Percentiles rank a stretch among this genome's conserved stretches.
Evolutionary conservation across 1,139 yeast genomes (phyloP).

Genomic region (Schwanniomyces etchellsii): DNA sequence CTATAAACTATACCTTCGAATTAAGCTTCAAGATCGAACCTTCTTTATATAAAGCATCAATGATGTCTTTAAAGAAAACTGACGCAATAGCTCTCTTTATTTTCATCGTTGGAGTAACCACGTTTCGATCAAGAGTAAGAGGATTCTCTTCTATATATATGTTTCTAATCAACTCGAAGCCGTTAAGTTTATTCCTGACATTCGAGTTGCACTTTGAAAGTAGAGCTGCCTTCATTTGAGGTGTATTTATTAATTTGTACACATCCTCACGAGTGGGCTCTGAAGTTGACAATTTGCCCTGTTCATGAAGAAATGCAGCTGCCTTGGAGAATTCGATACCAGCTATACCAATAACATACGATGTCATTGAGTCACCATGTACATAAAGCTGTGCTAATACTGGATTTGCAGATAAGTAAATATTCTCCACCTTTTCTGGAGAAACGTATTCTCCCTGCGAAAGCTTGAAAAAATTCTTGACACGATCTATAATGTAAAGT

Average conservation of each 20-base stretch:
- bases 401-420: slow-evolving; percentile 24
- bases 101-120: slow-evolving; percentile 37
- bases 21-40: slow-evolving; percentile 12
- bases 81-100: slow-evolving; percentile 27
- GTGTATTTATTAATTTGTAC: slow-evolving; percentile 9
- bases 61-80: slow-evolving; percentile 12
- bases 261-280: slow-evolving; percentile 11
- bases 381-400: slow-evolving; percentile 23
- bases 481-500: slow-evolving; percentile 29
- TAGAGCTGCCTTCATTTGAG: slow-evolving; percentile 15
- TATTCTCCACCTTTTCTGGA: slow-evolving; percentile 31
- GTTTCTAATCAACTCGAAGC: slow-evolving; percentile 29
- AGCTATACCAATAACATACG: slow-evolving; percentile 53
- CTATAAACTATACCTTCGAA: slow-evolving; percentile 3
- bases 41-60: slow-evolving; percentile 10
- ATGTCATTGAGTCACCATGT: slow-evolving; percentile 54
- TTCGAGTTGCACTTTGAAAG: slow-evolving; percentile 19
- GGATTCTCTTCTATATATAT: slow-evolving; percentile 30
- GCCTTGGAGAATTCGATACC: slow-evolving; percentile 37
- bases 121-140: slow-evolving; percentile 24
- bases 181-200: slow-evolving; percentile 18
- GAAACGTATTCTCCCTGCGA: slow-evolving; percentile 35
- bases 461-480: slow-evolving; percentile 36
- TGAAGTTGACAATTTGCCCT: slow-evolving; percentile 11
- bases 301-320: slow-evolving; percentile 13